phyloP scores from a whole-genome alignment of 2,329 filamentous ascomycete species.

The Diaporthe caulivora region DNA sequence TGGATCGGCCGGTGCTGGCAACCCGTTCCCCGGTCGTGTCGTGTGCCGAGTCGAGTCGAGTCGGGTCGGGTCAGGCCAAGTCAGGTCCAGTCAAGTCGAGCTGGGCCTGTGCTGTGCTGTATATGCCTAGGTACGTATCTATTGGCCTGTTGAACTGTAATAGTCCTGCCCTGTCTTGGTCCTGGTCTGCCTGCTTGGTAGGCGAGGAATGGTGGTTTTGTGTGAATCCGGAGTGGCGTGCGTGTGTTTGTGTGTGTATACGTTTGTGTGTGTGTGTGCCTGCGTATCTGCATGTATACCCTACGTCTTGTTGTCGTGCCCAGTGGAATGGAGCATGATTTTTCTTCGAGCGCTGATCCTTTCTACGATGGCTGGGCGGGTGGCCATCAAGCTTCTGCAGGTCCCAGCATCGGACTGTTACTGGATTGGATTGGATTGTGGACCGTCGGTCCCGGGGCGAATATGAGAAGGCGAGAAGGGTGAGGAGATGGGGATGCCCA shows the following conservation, averaged over 20 bases:
- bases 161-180: background rate
- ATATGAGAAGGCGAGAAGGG: background rate
- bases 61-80: background rate
- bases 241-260: background rate
- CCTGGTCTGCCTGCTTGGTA: background rate
- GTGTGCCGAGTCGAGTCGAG: background rate
- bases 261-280: background rate
- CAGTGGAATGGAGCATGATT: slow-evolving; percentile 14
- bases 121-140: background rate
- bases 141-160: background rate
- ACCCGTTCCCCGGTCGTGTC: slow-evolving; percentile 21
- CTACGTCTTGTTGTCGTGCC: background rate
- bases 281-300: too few species aligned
- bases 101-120: background rate
- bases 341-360: slow-evolving; percentile 25
- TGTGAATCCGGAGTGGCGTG: background rate
- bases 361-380: slow-evolving; percentile 8
- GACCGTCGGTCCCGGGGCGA: too few species aligned
- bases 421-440: slow-evolving; percentile 15
- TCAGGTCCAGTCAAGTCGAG: background rate
- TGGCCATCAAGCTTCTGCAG: slow-evolving; percentile 31
- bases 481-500: background rate
- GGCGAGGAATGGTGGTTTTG: too few species aligned
- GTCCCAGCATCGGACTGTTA: slow-evolving; percentile 13
- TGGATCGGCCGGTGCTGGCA: slow-evolving; percentile 19